Base-by-base conservation (phyloP, 768 basidiomycete genomes). In the Hemileccinum rubropunctum region DNA sequence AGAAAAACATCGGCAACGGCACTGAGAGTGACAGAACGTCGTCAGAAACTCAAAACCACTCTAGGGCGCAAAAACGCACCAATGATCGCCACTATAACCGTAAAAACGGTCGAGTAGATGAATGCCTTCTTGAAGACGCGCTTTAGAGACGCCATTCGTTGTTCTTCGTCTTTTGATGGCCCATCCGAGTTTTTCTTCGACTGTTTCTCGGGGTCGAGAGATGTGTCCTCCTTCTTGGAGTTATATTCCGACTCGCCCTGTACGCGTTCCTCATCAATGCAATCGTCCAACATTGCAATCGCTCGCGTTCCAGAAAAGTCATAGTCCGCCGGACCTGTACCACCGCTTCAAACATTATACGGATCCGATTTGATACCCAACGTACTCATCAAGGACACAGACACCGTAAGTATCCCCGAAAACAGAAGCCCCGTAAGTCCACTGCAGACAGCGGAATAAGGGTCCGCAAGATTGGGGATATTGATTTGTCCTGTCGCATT, bases 381-480 rank as follows among this genome's bases (percentile, higher is more conserved):
- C 62, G 41, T 48, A 73, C 72, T 64, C 51, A 67, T 61, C 32
- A 74, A 45, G 9, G 71, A 74, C 20, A 73, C 60, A 0, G 54
- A 59, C 12, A 72, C 64, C 11, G 70, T 65, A 21, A 73, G 60
- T 8, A 72, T 51, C 1, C 71, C 73, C 26, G 71, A 73, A 56
- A 72, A 68, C 14, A 73, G 45, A 18, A 73, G 52, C 34, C 73
- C 69, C 0, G 70, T 71, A 8, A 71, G 50, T 18, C 71, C 71
- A 36, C 71, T 72, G 47, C 70, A 72, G 15, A 73, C 67, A 1
- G 71, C 70, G 9, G 73, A 73, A 46, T 72, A 73, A 3, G 72
- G 73, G 26, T 66, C 54, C 17, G 73, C 71, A 4, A 74, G 65
- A 37, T 70, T 71, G 3, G 62, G 42, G 14, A 74, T 55, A 36